Conservation (phyloP, 768 basidiomycete genomes). For the Suillus sp. region DNA sequence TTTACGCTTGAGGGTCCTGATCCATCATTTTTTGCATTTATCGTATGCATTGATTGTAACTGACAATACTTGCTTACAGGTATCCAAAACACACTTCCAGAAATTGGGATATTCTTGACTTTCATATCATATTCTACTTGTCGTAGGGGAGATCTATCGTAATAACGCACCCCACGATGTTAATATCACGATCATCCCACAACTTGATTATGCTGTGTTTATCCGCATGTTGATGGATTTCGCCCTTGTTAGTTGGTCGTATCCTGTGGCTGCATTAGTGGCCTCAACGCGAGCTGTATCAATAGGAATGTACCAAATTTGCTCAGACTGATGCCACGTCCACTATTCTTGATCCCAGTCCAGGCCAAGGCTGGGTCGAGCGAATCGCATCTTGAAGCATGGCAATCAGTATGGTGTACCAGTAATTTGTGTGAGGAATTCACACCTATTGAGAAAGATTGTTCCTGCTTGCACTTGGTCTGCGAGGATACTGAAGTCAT, state of each 20-base stretch:
- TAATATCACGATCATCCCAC: not conserved
- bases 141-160: conserved; percentile 46
- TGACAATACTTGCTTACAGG: conserved; percentile 1
- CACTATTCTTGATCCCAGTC: conserved; percentile 94
- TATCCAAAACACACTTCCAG: conserved; percentile 33
- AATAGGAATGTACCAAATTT: conserved; percentile 70
- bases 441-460: conserved; percentile 85
- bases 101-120: conserved; percentile 80
- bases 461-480: conserved; percentile 86
- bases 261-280: conserved; percentile 51
- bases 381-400: conserved; percentile 66
- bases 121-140: conserved; percentile 72
- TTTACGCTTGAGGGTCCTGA: conserved; percentile 40
- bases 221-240: conserved; percentile 87
- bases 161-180: not conserved
- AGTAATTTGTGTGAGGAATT: not conserved
- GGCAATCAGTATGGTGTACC: not conserved
- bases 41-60: not conserved
- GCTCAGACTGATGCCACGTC: conserved; percentile 87
- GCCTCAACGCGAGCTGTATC: not conserved
- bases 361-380: conserved; percentile 93
- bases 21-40: conserved; percentile 3
- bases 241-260: conserved; percentile 80
- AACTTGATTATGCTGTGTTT: conserved; percentile 41
- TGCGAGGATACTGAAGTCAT: conserved; percentile 62